Base-by-base conservation (phyloP, 495 filamentous ascomycete species). In the Aspergillus sparsus region DNA sequence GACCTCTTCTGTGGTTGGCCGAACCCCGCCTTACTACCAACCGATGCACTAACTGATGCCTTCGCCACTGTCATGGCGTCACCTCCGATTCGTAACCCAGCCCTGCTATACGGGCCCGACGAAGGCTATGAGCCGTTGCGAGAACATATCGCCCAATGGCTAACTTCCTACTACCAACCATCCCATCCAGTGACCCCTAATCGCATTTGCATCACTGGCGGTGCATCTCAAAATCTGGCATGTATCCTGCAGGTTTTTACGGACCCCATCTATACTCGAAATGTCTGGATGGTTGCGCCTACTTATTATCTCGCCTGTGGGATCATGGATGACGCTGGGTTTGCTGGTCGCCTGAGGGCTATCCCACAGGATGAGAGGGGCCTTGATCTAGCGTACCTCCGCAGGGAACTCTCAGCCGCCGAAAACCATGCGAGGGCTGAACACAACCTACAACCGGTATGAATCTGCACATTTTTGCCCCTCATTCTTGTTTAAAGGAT, bases 141-240 rank as follows among this genome's bases (percentile, higher is more conserved):
- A 6, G 70, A 79, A 57, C 76, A 83, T 31, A 71, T 96, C 27
- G 86, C 89, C 35, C 57, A 70, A 36, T 96, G 91, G 91, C 73
- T 92, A n/a, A 77, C 73, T 0, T 53, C 62, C 0, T 87, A 86
- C 62, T 96, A 93, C 59, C 66, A 70, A 32, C 78, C 82, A 0
- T 16, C 53, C 21, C 62, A 68, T 0, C 70, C 76, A 0, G 73
- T 83, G n/a, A 58, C 69, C 1, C 41, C 78, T 1, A 78, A 83
- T 5, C 80, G 90, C 46, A 88, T 96, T 47, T 88, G 86, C 70
- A 87, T 97, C 66, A 90, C 92, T 0, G 87, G 90, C 35, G 93
- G 85, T 12, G 93, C 93, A 3, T 85, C 80, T 52, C 90, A 93
- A 72, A 89, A 84, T 65, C 72, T 96, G 7, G 89, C 87, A 2